These are phyloP conservation scores for Trypanosoma melophagium DNA, from an alignment of 208 protist genomes.

Conservation along the genomic window DNA sequence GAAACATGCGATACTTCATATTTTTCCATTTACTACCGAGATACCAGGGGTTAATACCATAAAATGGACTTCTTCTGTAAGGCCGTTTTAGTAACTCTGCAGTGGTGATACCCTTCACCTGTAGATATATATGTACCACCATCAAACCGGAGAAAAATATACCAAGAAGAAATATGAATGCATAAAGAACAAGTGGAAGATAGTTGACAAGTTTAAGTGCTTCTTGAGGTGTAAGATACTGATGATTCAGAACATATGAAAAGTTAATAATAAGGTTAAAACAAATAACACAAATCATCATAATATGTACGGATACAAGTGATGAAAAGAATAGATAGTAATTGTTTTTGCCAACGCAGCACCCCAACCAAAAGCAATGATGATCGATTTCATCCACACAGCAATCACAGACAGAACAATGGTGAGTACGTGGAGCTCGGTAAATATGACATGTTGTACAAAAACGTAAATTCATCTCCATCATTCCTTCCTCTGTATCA, in stretches of 20 bases:
- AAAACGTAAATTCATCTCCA: constrained; percentile 45
- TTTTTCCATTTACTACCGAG: constrained; percentile 22
- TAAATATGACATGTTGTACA: constrained; percentile 59
- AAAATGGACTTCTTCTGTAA: constrained; percentile 27
- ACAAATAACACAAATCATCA: constrained; percentile 36
- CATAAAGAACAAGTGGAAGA: constrained; percentile 40
- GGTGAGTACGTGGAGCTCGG: constrained; percentile 49
- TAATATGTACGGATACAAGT: constrained; percentile 41
- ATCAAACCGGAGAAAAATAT: constrained; percentile 39
- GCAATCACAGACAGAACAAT: constrained; percentile 60
- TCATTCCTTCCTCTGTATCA: constrained; percentile 21
- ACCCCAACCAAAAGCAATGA: constrained; percentile 68
- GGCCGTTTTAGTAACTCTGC: constrained; percentile 40
- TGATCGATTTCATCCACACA: constrained; percentile 70
- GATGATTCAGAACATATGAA: constrained; percentile 8
- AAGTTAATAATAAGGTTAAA: constrained; percentile 37
- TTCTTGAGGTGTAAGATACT: not conserved
- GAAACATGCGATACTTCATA: constrained; percentile 4
- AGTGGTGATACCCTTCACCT: constrained; percentile 40
- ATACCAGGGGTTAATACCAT: constrained; percentile 49
- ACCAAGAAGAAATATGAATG: constrained; percentile 34
- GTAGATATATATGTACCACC: constrained; percentile 43
- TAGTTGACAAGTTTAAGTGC: constrained; percentile 31
- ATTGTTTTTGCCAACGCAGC: constrained; percentile 63
- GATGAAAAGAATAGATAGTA: constrained; percentile 52